Base-by-base conservation (phyloP, 441 rosid species). In the Flueggea neowawraea region DNA sequence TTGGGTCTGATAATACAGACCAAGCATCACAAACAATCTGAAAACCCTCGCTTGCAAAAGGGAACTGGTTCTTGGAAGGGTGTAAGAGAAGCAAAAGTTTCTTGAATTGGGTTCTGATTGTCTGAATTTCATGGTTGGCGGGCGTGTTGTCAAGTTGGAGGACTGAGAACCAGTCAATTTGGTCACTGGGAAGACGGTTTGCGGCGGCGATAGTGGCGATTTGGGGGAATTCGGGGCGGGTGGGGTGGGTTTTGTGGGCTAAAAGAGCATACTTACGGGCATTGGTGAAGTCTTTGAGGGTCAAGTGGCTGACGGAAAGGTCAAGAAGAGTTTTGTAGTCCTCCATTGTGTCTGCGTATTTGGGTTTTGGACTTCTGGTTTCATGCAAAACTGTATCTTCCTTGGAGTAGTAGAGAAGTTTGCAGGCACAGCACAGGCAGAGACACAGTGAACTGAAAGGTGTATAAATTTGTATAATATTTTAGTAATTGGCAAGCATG, bases 21-120 rank as follows among this genome's bases (percentile, higher is more conserved):
- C 75, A 69, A 1, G 77, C 75, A 12, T 32, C 31, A 48, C 41
- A 50, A 48, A 73, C 68, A 53, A 55, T 61, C 31, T 56, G 16
- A 44, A 52, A 57, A 3, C 78, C 75, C 3, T 69, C 65, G 12
- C 16, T 8, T 31, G 72, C 28, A 55, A 73, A 67, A 43, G 73
- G 63, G 78, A 63, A 61, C 15, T 33, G 45, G 75, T 73, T 73
- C 58, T 33, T 67, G 17, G 52, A 11, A 51, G 81, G 81, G 70
- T 70, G 45, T 16, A 73, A 13, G 22, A 61, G 47, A 16, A 39
- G 44, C 41, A 68, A 6, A 15, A 68, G 68, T 49, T 48, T 60
- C 56, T 33, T 60, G 57, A 65, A 64, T 22, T 47, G 69, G 52
- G 52, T 13, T 6, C 53, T 67, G 12, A 13, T 39, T 13, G 50